Conservation (phyloP, 129 eudicot genomes). For the Flaveria trinervia region DNA sequence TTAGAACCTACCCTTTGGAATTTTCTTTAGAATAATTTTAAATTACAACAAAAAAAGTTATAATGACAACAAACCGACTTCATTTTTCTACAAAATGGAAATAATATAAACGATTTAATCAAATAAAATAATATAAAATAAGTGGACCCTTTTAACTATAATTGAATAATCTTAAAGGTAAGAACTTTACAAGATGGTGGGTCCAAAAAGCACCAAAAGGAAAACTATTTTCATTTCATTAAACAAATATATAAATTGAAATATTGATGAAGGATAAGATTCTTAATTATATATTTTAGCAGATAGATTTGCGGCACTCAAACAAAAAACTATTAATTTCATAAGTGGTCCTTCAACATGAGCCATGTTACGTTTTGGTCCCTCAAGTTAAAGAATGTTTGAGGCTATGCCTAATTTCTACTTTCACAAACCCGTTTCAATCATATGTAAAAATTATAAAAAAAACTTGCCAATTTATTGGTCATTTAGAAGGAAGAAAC, state of each 20-base stretch:
- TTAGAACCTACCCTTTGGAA: constrained; percentile 13
- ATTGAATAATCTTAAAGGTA: constrained; percentile 32
- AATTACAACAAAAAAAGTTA: constrained; percentile 6
- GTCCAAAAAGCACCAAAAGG: constrained; percentile 36
- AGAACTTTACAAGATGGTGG: constrained; percentile 39
- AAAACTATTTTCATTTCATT: constrained; percentile 9
- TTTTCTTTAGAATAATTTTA: constrained; percentile 4
- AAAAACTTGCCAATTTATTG: too few species aligned
- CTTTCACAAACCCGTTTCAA: not conserved
- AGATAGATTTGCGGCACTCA: constrained; percentile 38
- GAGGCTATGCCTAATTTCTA: not conserved
- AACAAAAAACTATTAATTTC: constrained; percentile 14
- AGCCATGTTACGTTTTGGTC: not conserved
- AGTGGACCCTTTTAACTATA: constrained; percentile 8
- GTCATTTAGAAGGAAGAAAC: too few species aligned
- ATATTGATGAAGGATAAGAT: constrained; percentile 41
- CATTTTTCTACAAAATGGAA: constrained; percentile 21
- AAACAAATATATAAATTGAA: constrained; percentile 23
- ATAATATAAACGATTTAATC: not conserved
- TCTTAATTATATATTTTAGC: constrained; percentile 42
- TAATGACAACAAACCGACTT: constrained; percentile 21
- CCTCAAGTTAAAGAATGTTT: not conserved
- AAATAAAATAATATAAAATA: not conserved
- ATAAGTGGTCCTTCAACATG: constrained; percentile 20
- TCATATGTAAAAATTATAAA: too few species aligned